Conservation (phyloP, 1,284 basidiomycete genomes). For the Paramarasmius palmivorus region DNA sequence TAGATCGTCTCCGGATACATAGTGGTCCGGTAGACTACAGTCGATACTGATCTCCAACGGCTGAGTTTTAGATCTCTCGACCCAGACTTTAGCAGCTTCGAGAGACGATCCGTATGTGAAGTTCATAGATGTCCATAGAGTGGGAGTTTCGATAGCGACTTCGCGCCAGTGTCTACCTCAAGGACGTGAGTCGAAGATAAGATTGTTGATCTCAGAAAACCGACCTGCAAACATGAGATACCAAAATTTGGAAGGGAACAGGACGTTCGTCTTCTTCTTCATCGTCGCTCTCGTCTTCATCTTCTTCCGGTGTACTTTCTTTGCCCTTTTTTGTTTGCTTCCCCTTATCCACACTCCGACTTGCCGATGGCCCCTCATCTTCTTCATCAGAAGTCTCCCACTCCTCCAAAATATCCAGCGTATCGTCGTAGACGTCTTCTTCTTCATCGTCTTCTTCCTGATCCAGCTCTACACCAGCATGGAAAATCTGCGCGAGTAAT, state of each 20-base stretch:
- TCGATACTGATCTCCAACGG: constrained; percentile 51
- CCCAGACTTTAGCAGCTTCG: constrained; percentile 40
- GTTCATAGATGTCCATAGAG: constrained; percentile 27
- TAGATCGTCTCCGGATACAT: constrained; percentile 28
- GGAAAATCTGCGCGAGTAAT: constrained; percentile 58
- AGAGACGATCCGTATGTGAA: constrained; percentile 32
- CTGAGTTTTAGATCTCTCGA: constrained; percentile 46
- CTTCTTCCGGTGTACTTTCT: constrained; percentile 15
- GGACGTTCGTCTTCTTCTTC: constrained; percentile 28
- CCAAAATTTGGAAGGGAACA: constrained; percentile 39
- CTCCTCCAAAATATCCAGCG: constrained; percentile 17
- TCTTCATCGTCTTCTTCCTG: constrained; percentile 32
- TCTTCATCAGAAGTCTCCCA: constrained; percentile 17
- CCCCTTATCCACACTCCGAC: constrained; percentile 8
- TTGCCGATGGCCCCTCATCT: constrained; percentile 17
- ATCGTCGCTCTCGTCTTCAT: constrained; percentile 15
- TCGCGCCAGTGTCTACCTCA: constrained; percentile 29
- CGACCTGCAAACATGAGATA: constrained; percentile 40
- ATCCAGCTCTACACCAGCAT: constrained; percentile 42
- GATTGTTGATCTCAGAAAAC: constrained; percentile 28
- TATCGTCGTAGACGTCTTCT: constrained; percentile 27
- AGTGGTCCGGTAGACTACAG: constrained; percentile 27
- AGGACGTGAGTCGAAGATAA: not conserved
- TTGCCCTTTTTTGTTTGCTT: constrained; percentile 21
- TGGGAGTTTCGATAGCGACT: constrained; percentile 31